Base-by-base conservation (phyloP, 2,329 filamentous ascomycete species). In the Xylaria arbuscula region DNA sequence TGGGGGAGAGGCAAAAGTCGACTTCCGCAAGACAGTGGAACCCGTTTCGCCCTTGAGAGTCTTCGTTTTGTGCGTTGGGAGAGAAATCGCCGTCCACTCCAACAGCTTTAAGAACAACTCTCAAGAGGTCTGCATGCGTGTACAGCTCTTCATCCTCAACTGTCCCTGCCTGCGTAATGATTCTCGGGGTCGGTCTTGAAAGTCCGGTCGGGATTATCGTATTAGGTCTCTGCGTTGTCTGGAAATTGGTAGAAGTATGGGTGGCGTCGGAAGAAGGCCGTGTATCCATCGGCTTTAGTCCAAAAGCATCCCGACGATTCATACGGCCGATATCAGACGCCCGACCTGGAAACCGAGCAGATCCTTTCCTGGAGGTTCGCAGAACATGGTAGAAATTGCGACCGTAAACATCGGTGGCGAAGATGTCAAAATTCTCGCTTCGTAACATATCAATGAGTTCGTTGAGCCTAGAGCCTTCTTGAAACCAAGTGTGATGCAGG, bases 11-110 rank as follows among this genome's bases (percentile, higher is more conserved):
- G 13, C 71, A 72, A 8, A 76, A 76, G 62, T 78, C 76, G 22
- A 88, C 85, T 67, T 84, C 83, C 2, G 87, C 87, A n/a, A 89
- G 82, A 68, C 86, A 88, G 71, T 89, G 87, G 17, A 89, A 79
- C 9, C 83, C 86, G 68, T 89, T 89, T 24, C 86, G 83, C 5
- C 87, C 87, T 5, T 82, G 75, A 1, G 76, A 47, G 70, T 86
- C 83, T 69, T 85, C 83, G 17, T 75, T 62, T 7, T 61, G 71
- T 0, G 81, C 76, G 50, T 80, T 74, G 19, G 51, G 62, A 9
- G 38, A 53, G 15, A 70, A 74, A 56, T 77, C 72, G 1, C 73
- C 69, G 9, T 75, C 71, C 5, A 71, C 63, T 28, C 66, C 70
- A 2, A 73, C 48, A 2, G 80, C 79, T 2, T 75, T 76, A 8